Base-by-base conservation (phyloP, 257 asterid species). In the Jaltomata sinuosa region DNA sequence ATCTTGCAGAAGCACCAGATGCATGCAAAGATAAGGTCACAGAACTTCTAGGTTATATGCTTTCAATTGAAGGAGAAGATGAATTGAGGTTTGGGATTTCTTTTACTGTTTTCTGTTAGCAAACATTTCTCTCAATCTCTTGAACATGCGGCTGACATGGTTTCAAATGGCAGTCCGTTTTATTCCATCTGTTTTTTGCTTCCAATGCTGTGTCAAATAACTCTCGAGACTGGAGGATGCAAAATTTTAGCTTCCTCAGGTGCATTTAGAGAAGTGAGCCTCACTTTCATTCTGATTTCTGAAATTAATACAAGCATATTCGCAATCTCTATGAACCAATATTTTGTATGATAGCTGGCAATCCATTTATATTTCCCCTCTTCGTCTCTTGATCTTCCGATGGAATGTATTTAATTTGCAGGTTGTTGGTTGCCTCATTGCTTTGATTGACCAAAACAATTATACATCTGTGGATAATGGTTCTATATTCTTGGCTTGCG, bases 161-260 rank as follows among this genome's bases (percentile, higher is more conserved):
- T 59, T 86, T 27, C 40, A 65, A 87, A 83, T 90, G 86, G 83
- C 93, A 94, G 95, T 64, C 93, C 97, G 47, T 91, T 89, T 83
- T 81, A 83, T 86, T 90, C 96, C 29, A 80, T 91, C 85, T 90
- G 94, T 85, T 96, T 96, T 88, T 90, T 94, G 93, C 97, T 94
- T 85, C 99, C 99, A 11, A 85, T 94, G 92, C 88, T 96, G 89
- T 94, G 98, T 85, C 99, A 96, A 91, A 87, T 93, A 78, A 96
- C 99, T 61, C 91, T 93, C 94, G 32, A 65, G 79, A 68, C 86
- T 79, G 94, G 91, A 53, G 98, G 94, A 78, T 94, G 98, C 87
- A 81, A 87, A 87, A 80, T 86, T 61, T 88, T 94, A 53, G 92
- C 92, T 78, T 91, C 96, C 54, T 45, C 96, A 65, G 96, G 93